phyloP scores from a whole-genome alignment of 495 filamentous ascomycete species.

The Hypoxylon perforatum region DNA sequence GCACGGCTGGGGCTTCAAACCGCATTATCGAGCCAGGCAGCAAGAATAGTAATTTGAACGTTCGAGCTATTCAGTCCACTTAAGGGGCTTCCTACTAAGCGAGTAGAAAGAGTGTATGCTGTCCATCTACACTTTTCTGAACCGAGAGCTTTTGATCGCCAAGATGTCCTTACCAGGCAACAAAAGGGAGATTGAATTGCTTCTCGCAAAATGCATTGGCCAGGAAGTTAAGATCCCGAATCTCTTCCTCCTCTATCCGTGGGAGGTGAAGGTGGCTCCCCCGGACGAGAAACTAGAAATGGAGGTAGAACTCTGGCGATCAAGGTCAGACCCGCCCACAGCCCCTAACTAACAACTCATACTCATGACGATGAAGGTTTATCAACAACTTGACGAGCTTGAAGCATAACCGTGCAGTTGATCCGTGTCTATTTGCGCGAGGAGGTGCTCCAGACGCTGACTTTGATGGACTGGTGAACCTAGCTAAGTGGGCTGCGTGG shows the following conservation, averaged over 20 bases:
- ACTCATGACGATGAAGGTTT: slow-evolving; percentile 15
- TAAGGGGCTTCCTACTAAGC: too few species aligned
- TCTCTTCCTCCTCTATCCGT: slow-evolving; percentile 21
- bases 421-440: slow-evolving; percentile 23
- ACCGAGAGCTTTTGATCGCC: too few species aligned
- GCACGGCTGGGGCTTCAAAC: too few species aligned
- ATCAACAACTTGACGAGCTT: slow-evolving; percentile 14
- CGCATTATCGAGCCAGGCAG: too few species aligned
- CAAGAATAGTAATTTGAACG: too few species aligned
- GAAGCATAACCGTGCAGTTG: slow-evolving; percentile 16
- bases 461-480: slow-evolving; percentile 4
- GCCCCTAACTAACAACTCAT: not conserved
- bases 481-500: slow-evolving; percentile 19
- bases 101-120: too few species aligned
- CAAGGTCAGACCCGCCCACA: not conserved
- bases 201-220: slow-evolving; percentile 22
- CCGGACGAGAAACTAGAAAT: slow-evolving; percentile 1
- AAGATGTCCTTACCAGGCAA: not conserved
- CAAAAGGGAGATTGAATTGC: slow-evolving; percentile 9
- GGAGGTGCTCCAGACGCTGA: slow-evolving; percentile 1
- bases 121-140: too few species aligned
- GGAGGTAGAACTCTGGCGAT: slow-evolving; percentile 24
- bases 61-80: too few species aligned
- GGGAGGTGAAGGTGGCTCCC: slow-evolving; percentile 4
- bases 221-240: slow-evolving; percentile 19